A percentile compares a stretch with the other conserved stretches of the same genome.
phyloP scores from a whole-genome alignment of 2,329 filamentous ascomycete species.

The Tolypocladium guangdongense region DNA sequence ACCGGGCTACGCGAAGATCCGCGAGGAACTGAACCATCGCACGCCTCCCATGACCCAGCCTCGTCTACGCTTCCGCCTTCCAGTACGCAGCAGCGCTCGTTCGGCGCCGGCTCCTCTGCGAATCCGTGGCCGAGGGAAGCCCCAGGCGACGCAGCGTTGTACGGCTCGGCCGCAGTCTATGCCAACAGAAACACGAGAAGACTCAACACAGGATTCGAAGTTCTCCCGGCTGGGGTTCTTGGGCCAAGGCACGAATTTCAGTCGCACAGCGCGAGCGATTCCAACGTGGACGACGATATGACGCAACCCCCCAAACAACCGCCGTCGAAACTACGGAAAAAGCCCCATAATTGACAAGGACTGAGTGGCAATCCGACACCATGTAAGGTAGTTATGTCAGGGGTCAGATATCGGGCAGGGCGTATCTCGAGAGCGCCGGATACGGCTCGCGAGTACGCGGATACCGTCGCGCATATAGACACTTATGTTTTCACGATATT shows the following conservation, averaged over 20 bases:
- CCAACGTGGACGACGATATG: neutral
- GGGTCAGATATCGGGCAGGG: neutral
- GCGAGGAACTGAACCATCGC: neutral
- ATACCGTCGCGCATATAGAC: neutral
- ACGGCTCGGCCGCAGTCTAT: slow-evolving; percentile 6
- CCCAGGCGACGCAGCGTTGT: neutral
- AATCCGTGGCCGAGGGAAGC: neutral
- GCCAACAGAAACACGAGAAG: slow-evolving; percentile 3
- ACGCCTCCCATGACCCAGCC: neutral
- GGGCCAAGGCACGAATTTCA: slow-evolving; percentile 4
- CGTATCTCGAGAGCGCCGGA: neutral
- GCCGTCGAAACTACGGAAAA: neutral
- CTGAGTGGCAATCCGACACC: neutral
- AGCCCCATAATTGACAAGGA: neutral
- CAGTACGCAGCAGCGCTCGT: neutral
- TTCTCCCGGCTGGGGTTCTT: slow-evolving; percentile 5
- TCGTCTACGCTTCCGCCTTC: neutral
- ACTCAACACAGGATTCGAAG: slow-evolving; percentile 4
- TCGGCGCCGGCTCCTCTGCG: neutral
- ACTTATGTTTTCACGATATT: neutral
- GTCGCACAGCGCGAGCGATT: neutral
- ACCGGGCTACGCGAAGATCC: neutral
- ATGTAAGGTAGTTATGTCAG: neutral
- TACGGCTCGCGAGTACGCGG: neutral
- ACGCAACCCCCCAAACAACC: neutral